A percentile compares a stretch with the other conserved stretches of the same genome.
Conservation (phyloP, 2,329 filamentous ascomycete genomes). For the Fusarium sp. region DNA sequence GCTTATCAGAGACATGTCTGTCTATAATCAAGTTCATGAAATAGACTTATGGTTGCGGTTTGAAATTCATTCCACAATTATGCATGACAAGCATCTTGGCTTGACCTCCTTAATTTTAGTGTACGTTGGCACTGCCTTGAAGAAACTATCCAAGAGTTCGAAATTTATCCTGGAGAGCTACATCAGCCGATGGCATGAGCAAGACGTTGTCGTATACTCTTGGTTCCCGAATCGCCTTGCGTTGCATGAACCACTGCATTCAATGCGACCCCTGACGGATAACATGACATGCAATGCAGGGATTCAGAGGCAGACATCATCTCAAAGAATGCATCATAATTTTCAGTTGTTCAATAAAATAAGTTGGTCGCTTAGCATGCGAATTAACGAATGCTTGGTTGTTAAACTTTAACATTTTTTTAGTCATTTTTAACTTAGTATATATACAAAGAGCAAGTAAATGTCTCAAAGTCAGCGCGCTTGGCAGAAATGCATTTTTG, state of each 20-base stretch:
- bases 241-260: neutral
- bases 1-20: neutral
- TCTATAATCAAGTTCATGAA: neutral
- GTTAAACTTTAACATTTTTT: conserved; percentile 5
- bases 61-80: conserved; percentile 16
- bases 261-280: neutral
- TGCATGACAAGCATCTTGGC: neutral
- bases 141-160: neutral
- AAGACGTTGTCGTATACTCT: neutral
- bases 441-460: conserved; percentile 10
- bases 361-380: neutral
- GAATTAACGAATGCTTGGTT: neutral
- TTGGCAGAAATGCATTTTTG: conserved; percentile 20
- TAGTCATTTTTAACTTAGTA: conserved; percentile 2
- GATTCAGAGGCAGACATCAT: neutral
- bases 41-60: conserved; percentile 6
- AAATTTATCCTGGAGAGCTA: neutral
- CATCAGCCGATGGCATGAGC: neutral
- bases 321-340: neutral
- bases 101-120: neutral
- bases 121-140: no score
- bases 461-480: conserved; percentile 10
- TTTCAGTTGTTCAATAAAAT: neutral
- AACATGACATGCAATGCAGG: neutral
- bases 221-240: neutral